Evolutionary conservation across 108 stramenopile species (phyloP).

Genomic region (Cyclostephanos invisitatus): DNA sequence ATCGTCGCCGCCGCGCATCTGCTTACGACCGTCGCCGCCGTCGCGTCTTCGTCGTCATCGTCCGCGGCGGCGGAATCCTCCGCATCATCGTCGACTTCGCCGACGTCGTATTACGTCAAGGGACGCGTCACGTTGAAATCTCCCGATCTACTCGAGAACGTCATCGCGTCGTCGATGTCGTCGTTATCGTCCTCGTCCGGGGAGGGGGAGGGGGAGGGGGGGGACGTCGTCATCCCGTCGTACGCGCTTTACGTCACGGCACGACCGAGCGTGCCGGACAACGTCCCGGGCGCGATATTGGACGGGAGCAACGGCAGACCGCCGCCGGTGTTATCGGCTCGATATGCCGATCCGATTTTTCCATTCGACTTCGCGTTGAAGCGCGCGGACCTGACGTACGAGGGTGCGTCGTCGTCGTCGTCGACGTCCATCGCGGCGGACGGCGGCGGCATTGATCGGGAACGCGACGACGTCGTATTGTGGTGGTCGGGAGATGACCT

Average conservation of each 20-base stretch:
- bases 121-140: background rate
- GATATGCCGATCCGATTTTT: constrained; percentile 50
- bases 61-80: no score
- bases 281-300: constrained; percentile 61
- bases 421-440: background rate
- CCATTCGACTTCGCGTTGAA: constrained; percentile 52
- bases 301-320: constrained; percentile 59
- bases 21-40: no score
- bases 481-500: constrained; percentile 61
- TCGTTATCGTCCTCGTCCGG: background rate
- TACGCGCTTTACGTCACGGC: constrained; percentile 58
- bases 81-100: no score
- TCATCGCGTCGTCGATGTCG: background rate
- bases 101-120: background rate
- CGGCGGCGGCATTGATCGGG: background rate
- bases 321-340: constrained; percentile 18
- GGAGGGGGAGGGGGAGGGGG: background rate
- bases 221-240: constrained; percentile 2
- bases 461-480: constrained; percentile 2
- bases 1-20: no score
- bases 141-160: background rate
- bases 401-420: constrained; percentile 35
- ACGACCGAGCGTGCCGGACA: constrained; percentile 56
- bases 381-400: constrained; percentile 47
- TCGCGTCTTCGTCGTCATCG: no score